Evolutionary conservation across 257 asterid genomes (phyloP), one percentile per base, ranked within the genome.

Genomic region (Nicotiana tomentosiformis): DNA sequence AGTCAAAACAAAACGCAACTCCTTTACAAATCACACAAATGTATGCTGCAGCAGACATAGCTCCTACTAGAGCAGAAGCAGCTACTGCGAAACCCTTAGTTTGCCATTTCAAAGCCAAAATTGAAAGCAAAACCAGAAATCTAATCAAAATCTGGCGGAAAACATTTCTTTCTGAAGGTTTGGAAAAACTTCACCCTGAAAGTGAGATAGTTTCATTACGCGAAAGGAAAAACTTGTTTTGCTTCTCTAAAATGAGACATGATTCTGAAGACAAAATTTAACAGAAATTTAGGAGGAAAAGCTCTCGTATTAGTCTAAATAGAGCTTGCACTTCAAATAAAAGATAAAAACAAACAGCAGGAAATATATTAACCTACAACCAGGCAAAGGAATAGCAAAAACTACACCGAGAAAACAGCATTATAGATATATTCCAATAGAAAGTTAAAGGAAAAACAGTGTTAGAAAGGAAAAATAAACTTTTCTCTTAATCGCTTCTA

Each of bases 51-150:
- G 77, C 56, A 37, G 56, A 37, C n/a, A 39, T 49, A 69, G 20
- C 56, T 37, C 77, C 33, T 37, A 69, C 57, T 39, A 37, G 56
- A 69, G 10, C 57, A 69, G 57, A 69, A 70, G 11, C 56, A 70
- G n/a, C 46, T 18, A 32, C 23, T 5, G 43, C 58, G 20, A 69
- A 39, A 43, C 78, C 35, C 18, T 18, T 69, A 18, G 18, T n/a
- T n/a, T 18, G n/a, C 55, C 77, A 67, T 67, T 35, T 35, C 77
- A 67, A 67, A 67, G 77, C 77, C 56, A 69, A 69, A 69, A 39
- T 35, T 67, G 55, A 67, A 35, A 67, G 55, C 26, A 35, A 67
- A 67, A 67, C 20, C 57, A 1, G 30, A n/a, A 69, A 39, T 69
- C 77, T 10, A 35, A 17, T 68, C 51, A 68, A 51, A 68, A 68